Base-by-base conservation (phyloP, 2,329 filamentous ascomycete species). In the Colletotrichum scovillei region DNA sequence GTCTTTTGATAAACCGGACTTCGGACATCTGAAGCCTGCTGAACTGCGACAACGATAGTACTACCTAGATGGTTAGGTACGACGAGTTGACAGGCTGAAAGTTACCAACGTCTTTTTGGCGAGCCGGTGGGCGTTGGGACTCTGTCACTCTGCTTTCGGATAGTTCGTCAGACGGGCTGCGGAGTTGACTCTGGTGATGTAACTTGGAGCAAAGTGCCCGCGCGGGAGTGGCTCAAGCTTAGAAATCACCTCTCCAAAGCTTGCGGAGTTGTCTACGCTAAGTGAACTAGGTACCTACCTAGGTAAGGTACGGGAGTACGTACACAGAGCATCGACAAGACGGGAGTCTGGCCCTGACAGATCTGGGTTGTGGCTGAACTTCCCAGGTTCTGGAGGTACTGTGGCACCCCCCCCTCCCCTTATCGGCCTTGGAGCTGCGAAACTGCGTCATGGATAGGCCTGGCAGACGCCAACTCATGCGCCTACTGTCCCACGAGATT, bases 401-500 rank as follows among this genome's bases (percentile, higher is more conserved):
- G 28, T 12, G 28, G 28, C 30, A 42, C 5, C 22, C 65, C 56
- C 70, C 5, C 22, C 65, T 42, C 70, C 66, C 70, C 60, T 70
- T 70, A 73, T 70, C 66, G 55, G 7, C 16, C 66, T 65, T 70
- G 32, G 4, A 49, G 16, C 63, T 62, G 67, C 66, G 56, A 69
- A 57, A 65, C 67, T 65, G 70, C 70, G 70, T 73, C 70, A 73
- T 73, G 69, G 69, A 72, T 72, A 69, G 58, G 42, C 69, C 69
- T 64, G 69, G 42, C 58, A 69, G 32, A 53, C 65, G 28, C 65
- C 69, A 63, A 59, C 69, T 68, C 69, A 63, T 58, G 59, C 58
- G 52, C 69, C 65, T 56, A 2, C 42, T 42, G 55, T 73, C 55
- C 70, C 70, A 73, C 67, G 60, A 65, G 70, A 73, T 73, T 73